These are phyloP conservation scores for Planoprotostelium fungivorum DNA, from an alignment of 78 protist species.

Conservation along the genomic window DNA sequence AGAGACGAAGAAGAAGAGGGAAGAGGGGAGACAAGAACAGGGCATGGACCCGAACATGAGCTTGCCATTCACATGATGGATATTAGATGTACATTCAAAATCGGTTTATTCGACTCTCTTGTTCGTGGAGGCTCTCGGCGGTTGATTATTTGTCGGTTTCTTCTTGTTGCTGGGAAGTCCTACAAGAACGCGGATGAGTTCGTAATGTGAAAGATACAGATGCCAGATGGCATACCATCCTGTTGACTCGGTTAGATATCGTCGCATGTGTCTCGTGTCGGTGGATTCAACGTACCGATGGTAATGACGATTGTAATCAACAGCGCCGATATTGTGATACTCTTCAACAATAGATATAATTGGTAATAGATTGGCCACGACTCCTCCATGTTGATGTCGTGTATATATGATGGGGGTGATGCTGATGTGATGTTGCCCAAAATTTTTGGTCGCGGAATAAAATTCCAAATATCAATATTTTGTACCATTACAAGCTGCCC, in stretches of 20 bases:
- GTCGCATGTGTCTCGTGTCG: background rate
- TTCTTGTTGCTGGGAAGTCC: background rate
- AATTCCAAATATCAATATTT: too few relatives aligned
- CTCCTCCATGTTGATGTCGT: too few relatives aligned
- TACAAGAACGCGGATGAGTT: background rate
- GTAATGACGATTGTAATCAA: background rate
- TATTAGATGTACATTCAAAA: too few relatives aligned
- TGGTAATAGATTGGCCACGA: background rate
- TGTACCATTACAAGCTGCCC: too few relatives aligned
- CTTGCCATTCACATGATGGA: too few relatives aligned
- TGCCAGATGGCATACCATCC: slow-evolving; percentile 2
- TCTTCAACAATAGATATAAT: background rate
- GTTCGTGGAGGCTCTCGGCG: too few relatives aligned
- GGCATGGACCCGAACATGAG: too few relatives aligned
- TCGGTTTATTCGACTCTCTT: too few relatives aligned
- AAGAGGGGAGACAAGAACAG: background rate
- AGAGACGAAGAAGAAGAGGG: background rate
- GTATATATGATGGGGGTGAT: too few relatives aligned
- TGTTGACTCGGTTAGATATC: background rate
- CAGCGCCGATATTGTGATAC: background rate
- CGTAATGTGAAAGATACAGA: background rate
- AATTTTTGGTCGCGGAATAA: too few relatives aligned
- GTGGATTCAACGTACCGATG: background rate
- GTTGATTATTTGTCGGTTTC: background rate
- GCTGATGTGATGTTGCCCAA: too few relatives aligned